phyloP scores from a whole-genome alignment of 495 filamentous ascomycete species.

The Tuber borchii region DNA sequence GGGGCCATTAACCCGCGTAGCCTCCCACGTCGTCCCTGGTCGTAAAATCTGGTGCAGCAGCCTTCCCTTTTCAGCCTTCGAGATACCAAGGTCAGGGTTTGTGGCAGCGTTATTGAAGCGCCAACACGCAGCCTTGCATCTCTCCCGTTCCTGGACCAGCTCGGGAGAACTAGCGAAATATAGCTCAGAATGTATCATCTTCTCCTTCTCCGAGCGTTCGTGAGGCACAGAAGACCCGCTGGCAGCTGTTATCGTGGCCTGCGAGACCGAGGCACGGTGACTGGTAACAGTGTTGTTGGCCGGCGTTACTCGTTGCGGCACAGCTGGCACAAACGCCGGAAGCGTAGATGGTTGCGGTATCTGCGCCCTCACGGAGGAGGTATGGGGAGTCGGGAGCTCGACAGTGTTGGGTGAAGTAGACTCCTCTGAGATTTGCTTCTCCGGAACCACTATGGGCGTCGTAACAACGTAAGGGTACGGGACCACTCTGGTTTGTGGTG shows the following conservation, averaged over 20 bases:
- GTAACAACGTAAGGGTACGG: slow-evolving; percentile 44
- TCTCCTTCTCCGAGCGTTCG: slow-evolving; percentile 68
- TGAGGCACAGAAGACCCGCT: slow-evolving; percentile 48
- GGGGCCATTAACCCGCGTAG: slow-evolving; percentile 1
- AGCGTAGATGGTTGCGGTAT: slow-evolving; percentile 13
- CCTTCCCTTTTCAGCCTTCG: slow-evolving; percentile 68
- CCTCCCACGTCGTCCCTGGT: slow-evolving; percentile 37
- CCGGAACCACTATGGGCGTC: slow-evolving; percentile 43
- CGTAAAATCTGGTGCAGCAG: slow-evolving; percentile 68
- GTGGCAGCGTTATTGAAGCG: slow-evolving; percentile 77
- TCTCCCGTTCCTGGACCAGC: slow-evolving; percentile 76
- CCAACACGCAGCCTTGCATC: slow-evolving; percentile 76
- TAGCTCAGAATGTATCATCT: slow-evolving; percentile 79
- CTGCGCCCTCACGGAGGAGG: background rate
- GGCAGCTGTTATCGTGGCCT: slow-evolving; percentile 57
- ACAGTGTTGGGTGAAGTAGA: slow-evolving; percentile 18
- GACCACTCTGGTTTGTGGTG: slow-evolving; percentile 11
- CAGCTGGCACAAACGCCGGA: slow-evolving; percentile 18
- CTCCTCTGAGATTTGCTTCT: slow-evolving; percentile 32
- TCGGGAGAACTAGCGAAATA: slow-evolving; percentile 73
- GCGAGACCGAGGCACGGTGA: slow-evolving; percentile 45
- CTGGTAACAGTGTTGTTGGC: slow-evolving; percentile 39
- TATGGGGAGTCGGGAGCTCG: slow-evolving; percentile 15
- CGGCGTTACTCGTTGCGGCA: slow-evolving; percentile 14
- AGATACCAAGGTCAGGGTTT: slow-evolving; percentile 69